Evolutionary conservation across 768 basidiomycete species (phyloP), one percentile per base, ranked within the genome.

Genomic region (Mycena galopus): DNA sequence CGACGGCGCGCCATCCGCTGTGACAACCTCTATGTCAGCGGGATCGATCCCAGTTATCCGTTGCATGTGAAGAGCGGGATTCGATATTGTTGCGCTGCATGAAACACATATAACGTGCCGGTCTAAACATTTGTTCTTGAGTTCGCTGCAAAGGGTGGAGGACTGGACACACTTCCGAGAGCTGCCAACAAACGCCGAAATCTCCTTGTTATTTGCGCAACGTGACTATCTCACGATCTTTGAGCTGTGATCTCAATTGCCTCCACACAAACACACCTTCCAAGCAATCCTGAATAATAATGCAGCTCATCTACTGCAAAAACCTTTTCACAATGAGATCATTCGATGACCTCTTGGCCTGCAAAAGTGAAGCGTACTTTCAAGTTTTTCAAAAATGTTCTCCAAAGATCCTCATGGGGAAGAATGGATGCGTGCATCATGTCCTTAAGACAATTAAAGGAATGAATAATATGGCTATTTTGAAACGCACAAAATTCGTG

Each of bases 281-380:
- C 96, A 62, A 96, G 87, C 14, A 93, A 82, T 44, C 93, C 92
- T 2, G 90, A 86, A 77, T 97, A 97, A 78, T 94, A 96, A 80
- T 97, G 96, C 39, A 97, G 79, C 78, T 97, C 96, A 77, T 96
- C 94, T 2, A 96, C 91, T 0, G 89, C 95, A 65, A 97, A 85
- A 17, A 96, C 83, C 85, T 91, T 65, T 6, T 17, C 21, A 55
- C 21, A 14, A 29, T 61, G 65, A 39, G 30, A 44, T 37, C 9
- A 58, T 10, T 58, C 27, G 44, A 16, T n/a, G 6, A 3, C 17
- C 3, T 37, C 12, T 39, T 23, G 39, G 37, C 3, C 29, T 8
- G 17, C 7, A 37, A 14, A 27, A 19, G 6, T n/a, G 9, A 19
- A 33, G 23, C 65, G 30, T 62, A 85, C 88, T 81, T 88, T 93